Evolutionary conservation across 805 yeast genomes (phyloP).

Genomic region (Nakazawaea ambrosiae): DNA sequence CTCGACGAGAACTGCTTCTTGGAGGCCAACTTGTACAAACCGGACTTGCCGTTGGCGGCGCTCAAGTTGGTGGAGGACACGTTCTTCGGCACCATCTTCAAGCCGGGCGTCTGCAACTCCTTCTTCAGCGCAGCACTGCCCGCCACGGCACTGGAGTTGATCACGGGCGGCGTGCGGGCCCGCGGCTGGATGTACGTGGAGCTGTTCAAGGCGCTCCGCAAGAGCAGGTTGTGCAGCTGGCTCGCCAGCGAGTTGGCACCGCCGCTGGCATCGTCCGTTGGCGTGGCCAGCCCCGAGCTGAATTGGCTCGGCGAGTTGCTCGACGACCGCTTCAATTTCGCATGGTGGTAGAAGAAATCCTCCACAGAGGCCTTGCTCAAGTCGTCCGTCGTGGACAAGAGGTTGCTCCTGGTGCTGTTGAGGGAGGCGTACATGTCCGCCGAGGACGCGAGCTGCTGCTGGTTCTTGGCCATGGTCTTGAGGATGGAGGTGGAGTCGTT

Average conservation of each 20-base stretch:
- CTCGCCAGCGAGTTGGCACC: not conserved
- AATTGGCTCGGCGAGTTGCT: constrained; percentile 3
- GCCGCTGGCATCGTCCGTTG: not conserved
- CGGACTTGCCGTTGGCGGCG: not conserved
- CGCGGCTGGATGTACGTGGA: constrained; percentile 31
- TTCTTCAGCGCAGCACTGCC: constrained; percentile 1
- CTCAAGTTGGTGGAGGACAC: constrained; percentile 4
- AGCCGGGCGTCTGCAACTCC: constrained; percentile 6
- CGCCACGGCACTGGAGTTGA: constrained; percentile 9
- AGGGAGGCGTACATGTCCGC: constrained; percentile 10
- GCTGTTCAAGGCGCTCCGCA: constrained; percentile 5
- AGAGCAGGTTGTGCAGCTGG: not conserved
- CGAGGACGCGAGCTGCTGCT: constrained; percentile 12
- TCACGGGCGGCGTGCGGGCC: constrained; percentile 24
- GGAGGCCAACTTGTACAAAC: constrained; percentile 2
- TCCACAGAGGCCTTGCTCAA: constrained; percentile 34
- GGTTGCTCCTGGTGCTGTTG: constrained; percentile 1
- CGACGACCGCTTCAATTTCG: constrained; percentile 13
- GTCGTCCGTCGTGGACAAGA: constrained; percentile 5
- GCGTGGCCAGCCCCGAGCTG: constrained; percentile 9
- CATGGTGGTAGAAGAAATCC: constrained; percentile 41
- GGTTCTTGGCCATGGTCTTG: constrained; percentile 20
- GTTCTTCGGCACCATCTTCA: constrained; percentile 2
- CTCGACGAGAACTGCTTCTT: constrained; percentile 1
- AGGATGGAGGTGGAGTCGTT: constrained; percentile 16